These are phyloP conservation scores for Saccharum officinarum DNA, from an alignment of 176 grass and related monocot species.

Conservation along the genomic window DNA sequence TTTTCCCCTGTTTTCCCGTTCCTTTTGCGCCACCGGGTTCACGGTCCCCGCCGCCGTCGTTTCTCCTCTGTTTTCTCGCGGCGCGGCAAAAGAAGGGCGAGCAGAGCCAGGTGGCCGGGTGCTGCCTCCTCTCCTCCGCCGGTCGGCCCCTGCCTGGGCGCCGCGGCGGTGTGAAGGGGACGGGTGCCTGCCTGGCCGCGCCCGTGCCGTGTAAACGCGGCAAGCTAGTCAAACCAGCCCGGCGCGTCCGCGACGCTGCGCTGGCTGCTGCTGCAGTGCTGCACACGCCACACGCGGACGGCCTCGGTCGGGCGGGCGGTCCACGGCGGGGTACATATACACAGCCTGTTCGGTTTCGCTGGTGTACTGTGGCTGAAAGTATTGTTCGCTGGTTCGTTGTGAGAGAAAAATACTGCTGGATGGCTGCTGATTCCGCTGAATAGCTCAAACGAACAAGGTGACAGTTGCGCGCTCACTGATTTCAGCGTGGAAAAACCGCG, in stretches of 20 bases:
- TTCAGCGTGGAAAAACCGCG: background rate
- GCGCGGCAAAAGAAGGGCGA: background rate
- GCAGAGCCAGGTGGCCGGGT: background rate
- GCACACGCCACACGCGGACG: too few relatives aligned
- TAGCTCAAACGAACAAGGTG: too few relatives aligned
- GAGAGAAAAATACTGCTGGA: too few relatives aligned
- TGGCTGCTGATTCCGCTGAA: too few relatives aligned
- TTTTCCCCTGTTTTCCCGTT: background rate
- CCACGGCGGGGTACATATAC: background rate
- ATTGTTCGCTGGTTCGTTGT: too few relatives aligned
- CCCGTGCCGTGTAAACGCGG: constrained; percentile 5
- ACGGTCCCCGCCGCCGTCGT: background rate
- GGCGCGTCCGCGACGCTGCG: background rate
- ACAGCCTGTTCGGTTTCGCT: too few relatives aligned
- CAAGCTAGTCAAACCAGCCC: background rate
- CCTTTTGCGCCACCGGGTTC: background rate
- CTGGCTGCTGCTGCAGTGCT: background rate
- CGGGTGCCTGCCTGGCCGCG: background rate
- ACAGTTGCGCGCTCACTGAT: background rate
- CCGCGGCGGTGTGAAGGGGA: background rate
- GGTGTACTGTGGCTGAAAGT: too few relatives aligned
- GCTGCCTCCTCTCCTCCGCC: background rate
- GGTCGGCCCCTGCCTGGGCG: background rate
- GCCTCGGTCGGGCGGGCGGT: background rate
- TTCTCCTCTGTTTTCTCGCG: background rate